A percentile compares a stretch with the other conserved stretches of the same genome.
phyloP scores from a whole-genome alignment of 2,329 filamentous ascomycete genomes.

The Sporothrix brunneoviolacea region DNA sequence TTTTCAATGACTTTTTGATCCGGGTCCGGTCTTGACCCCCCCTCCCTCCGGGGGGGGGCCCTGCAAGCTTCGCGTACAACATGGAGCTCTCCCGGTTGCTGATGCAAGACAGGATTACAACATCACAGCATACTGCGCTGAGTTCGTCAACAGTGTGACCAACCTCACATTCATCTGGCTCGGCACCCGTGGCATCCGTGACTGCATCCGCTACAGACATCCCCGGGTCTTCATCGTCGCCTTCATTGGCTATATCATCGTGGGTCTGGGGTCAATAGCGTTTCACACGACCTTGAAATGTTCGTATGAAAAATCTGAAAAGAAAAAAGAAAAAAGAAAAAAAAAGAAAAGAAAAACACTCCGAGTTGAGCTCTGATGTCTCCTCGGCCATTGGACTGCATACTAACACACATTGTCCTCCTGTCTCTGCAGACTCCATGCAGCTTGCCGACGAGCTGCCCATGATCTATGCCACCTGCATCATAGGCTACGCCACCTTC shows the following conservation, averaged over 20 bases:
- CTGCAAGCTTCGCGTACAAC: no score
- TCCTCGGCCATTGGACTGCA: no score
- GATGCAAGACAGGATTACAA: slow-evolving; percentile 27
- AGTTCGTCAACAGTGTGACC: slow-evolving; percentile 58
- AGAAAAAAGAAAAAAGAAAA: no score
- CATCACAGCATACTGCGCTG: slow-evolving; percentile 31
- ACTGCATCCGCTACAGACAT: slow-evolving; percentile 66
- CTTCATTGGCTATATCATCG: slow-evolving; percentile 47
- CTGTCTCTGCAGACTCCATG: slow-evolving; percentile 42
- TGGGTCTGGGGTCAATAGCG: slow-evolving; percentile 49
- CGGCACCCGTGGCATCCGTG: slow-evolving; percentile 66
- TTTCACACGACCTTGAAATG: slow-evolving; percentile 53
- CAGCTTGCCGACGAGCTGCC: slow-evolving; percentile 54
- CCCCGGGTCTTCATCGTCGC: slow-evolving; percentile 66
- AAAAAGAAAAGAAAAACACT: no score
- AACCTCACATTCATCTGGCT: slow-evolving; percentile 78
- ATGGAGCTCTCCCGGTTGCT: no score
- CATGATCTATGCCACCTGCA: slow-evolving; percentile 54
- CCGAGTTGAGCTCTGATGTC: no score
- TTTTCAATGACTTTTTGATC: no score
- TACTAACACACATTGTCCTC: neutral
- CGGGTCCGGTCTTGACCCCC: no score
- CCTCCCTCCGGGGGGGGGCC: no score
- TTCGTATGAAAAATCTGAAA: no score
- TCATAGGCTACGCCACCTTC: slow-evolving; percentile 61